Base-by-base conservation (phyloP, 345 rosid genomes). In the Triadica sebifera region DNA sequence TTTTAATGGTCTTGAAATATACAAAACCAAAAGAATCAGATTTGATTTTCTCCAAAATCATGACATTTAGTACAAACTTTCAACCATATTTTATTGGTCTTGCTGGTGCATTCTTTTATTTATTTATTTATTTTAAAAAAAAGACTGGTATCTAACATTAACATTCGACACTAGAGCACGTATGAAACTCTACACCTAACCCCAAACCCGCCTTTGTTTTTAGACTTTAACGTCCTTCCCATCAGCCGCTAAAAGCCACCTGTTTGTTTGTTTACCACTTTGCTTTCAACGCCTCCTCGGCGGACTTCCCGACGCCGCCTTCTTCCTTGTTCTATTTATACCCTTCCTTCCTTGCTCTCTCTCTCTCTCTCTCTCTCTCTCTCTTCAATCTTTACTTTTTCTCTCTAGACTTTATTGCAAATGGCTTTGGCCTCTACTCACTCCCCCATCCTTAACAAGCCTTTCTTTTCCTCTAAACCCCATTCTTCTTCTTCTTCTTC, bases 401-500 rank as follows among this genome's bases (percentile, higher is more conserved):
- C 69, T 19, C 22, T 41, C 20, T 57, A 47, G 22, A 73, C 8
- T 20, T 6, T 22, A 0, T 8, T 10, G 2, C 24, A 47, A 29
- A 93, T 93, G 98, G 95, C 95, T 47, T 65, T 70, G 6, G 80
- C 86, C 7, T 72, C 88, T 8, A 65, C 88, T 4, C 85, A 77
- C 43, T 53, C 75, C 76, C 75, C 69, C 77, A 76, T 83, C 70
- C 82, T 85, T 41, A 76, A 76, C 68, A 78, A 82, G 25, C 73
- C 86, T 5, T 82, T 83, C 66, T 59, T 84, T 55, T 19, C 77
- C 75, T 75, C 81, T n/a, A 59, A 69, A 53, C 72, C 81, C 12
- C 75, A 69, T 66, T 57, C 75, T 20, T 16, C 65, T 34, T 61
- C 74, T 41, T 80, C 81, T 65, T 80, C 81, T 69, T 73, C 74